These are phyloP conservation scores for Guillardia theta DNA, from an alignment of 78 protist genomes.

Conservation along the genomic window DNA sequence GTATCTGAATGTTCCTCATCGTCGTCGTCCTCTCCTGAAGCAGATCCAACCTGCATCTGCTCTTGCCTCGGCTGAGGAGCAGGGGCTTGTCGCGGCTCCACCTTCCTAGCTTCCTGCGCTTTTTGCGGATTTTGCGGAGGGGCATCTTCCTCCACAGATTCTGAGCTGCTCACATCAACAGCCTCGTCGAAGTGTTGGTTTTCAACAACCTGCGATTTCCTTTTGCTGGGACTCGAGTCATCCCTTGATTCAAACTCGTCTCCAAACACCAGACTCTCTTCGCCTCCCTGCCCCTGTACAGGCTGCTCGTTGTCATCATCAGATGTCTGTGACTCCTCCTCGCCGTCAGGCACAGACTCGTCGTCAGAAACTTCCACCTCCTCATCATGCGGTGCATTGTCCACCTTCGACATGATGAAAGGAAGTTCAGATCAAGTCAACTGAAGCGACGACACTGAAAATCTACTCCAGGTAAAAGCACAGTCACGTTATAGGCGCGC, in stretches of 20 bases:
- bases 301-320: not conserved
- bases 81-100: no score
- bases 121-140: no score
- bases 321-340: not conserved
- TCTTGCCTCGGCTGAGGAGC: no score
- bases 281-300: not conserved
- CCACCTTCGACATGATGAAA: no score
- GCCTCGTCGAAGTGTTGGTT: conserved; percentile 50
- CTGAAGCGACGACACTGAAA: no score
- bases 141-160: not conserved
- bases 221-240: not conserved
- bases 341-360: conserved; percentile 3
- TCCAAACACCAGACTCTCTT: not conserved
- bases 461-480: no score
- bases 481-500: no score
- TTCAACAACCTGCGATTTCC: not conserved
- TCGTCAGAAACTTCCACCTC: not conserved
- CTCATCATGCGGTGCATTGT: not conserved
- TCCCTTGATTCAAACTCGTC: not conserved
- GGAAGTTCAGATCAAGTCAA: no score
- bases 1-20: not conserved
- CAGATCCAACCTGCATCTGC: not conserved
- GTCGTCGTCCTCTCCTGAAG: not conserved
- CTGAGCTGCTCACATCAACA: not conserved
- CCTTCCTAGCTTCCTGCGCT: no score